phyloP scores from a whole-genome alignment of 1,284 basidiomycete species.

The Farysia itapuensis region DNA sequence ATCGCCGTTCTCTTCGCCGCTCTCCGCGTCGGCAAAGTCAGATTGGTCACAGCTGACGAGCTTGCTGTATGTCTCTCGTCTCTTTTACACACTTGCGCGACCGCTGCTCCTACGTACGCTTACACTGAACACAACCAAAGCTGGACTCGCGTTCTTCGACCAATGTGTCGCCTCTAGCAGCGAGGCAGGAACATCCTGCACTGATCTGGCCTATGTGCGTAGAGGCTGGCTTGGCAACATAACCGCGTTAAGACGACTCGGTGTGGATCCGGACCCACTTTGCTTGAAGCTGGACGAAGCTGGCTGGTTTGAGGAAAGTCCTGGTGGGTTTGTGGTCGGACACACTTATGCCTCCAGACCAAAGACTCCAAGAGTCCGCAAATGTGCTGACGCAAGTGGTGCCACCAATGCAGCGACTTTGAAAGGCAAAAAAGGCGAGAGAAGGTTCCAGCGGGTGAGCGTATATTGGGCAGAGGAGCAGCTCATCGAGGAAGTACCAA shows the following conservation, averaged over 20 bases:
- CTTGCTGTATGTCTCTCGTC: constrained; percentile 16
- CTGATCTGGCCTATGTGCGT: no score
- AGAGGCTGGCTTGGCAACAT: constrained; percentile 31
- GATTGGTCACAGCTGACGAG: constrained; percentile 6
- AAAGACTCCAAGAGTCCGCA: not conserved
- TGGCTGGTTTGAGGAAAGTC: constrained; percentile 28
- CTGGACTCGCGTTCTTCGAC: no score
- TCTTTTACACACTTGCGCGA: constrained; percentile 10
- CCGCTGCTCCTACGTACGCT: constrained; percentile 22
- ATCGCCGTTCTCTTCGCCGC: constrained; percentile 11
- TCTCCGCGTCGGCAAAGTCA: constrained; percentile 2
- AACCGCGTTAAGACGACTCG: constrained; percentile 1
- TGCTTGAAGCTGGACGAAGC: constrained; percentile 9
- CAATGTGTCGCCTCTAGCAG: no score
- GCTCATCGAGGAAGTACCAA: constrained; percentile 28
- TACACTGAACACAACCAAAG: no score
- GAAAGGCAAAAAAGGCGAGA: not conserved
- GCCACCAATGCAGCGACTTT: not conserved
- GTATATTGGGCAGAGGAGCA: constrained; percentile 40
- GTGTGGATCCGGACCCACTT: constrained; percentile 5
- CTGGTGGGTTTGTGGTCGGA: constrained; percentile 26
- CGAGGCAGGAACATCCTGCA: no score
- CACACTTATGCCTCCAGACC: constrained; percentile 22
- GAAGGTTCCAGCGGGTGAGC: constrained; percentile 15
- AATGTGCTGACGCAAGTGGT: no score